Base-by-base conservation (phyloP, 2,329 filamentous ascomycete species). In the Magnaporthiopsis poae region DNA sequence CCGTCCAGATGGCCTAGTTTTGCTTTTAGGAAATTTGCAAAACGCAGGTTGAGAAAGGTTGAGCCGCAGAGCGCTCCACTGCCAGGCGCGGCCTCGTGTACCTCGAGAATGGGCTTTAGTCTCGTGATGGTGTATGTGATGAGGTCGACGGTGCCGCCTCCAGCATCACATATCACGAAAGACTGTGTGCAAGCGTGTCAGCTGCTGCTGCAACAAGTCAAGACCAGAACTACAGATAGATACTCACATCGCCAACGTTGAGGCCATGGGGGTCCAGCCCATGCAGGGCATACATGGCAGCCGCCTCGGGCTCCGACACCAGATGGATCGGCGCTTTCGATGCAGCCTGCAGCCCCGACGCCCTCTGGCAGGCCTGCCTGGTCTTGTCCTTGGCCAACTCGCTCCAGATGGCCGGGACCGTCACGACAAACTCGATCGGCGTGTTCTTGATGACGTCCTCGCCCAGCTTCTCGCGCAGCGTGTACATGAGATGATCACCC, bases 331-430 rank as follows among this genome's bases (percentile, higher is more conserved):
- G 46, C 33, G 61, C 29, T 3, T 29, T n/a, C 12, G 29, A n/a
- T 5, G 33, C 61, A 13, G 29, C 33, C 29, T 27, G 15, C n/a
- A 29, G 25, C 13, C 60, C 27, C 27, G 60, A 29, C 5, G 60
- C 60, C 21, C 75, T 76, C 56, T 78, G 75, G 60, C 78, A 81
- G 21, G 81, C 81, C 64, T 77, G 74, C 62, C 76, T 75, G 0
- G 82, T 86, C 52, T 79, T 79, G 60, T 82, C 77, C 65, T 83
- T 85, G 36, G 84, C 82, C 5, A 76, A 75, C 61, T 85, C 82
- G 56, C 80, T 83, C 84, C 84, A 87, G 9, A 87, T 83, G 5
- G 84, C 84, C 0, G 84, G 84, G 0, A 86, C 83, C 0, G 84
- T 85, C 27, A 86, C 74, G 61, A 64, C 46, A 8, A 84, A 85